Conservation (phyloP, 352 stramenopile species). For the Globisporangium paddicum region DNA sequence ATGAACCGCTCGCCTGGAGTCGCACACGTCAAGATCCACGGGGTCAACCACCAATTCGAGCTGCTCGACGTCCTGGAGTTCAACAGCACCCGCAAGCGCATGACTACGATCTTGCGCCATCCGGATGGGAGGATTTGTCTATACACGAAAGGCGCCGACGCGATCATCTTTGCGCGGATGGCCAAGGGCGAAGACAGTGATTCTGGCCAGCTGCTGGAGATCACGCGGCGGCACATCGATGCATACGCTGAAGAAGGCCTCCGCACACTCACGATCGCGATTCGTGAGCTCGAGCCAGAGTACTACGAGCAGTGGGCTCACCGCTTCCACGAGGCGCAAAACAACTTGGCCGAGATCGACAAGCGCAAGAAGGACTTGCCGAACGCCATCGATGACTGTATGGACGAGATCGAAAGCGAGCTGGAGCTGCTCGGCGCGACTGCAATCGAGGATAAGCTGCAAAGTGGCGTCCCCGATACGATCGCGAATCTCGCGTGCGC, state of each 20-base stretch:
- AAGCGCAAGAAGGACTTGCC: conserved; percentile 71
- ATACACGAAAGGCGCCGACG: conserved; percentile 74
- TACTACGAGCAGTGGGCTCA: conserved; percentile 54
- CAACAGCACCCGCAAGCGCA: conserved; percentile 91
- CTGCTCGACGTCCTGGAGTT: conserved; percentile 91
- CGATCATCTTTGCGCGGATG: conserved; percentile 57
- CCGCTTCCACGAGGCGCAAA: conserved; percentile 64
- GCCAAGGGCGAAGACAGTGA: conserved; percentile 20
- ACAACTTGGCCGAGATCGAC: conserved; percentile 69
- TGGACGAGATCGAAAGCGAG: conserved; percentile 81
- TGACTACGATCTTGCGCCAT: conserved; percentile 88
- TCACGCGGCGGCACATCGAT: conserved; percentile 62
- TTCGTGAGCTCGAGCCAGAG: conserved; percentile 45
- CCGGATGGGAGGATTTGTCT: conserved; percentile 54
- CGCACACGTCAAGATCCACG: conserved; percentile 44
- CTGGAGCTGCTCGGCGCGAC: conserved; percentile 87
- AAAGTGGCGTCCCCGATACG: conserved; percentile 86
- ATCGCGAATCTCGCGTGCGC: conserved; percentile 82
- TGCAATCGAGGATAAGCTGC: conserved; percentile 93
- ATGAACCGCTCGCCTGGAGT: conserved; percentile 55
- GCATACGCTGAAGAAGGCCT: conserved; percentile 84
- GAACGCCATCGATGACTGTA: conserved; percentile 72
- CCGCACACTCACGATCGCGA: conserved; percentile 81
- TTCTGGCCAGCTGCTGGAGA: conserved; percentile 28
- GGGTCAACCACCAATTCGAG: conserved; percentile 42